Base-by-base conservation (phyloP, 2,329 filamentous ascomycete genomes). In the Colletotrichum echinochloae region DNA sequence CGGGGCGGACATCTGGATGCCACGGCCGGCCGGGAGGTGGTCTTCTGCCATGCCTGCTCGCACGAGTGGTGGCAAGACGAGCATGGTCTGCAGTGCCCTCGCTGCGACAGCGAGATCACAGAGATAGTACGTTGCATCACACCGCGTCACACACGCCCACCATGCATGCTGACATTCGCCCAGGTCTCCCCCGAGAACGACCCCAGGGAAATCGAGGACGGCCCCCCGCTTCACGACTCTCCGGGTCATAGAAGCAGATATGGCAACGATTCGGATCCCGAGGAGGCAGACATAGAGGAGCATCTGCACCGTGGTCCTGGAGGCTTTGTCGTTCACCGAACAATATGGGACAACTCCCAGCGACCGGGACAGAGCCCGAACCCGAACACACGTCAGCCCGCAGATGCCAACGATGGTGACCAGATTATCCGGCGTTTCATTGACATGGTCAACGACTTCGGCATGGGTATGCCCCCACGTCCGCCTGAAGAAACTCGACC, bases 21-120 rank as follows among this genome's bases (percentile, higher is more conserved):
- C 73, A 81, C 80, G 28, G 76, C 79, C 6, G 82, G 82, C 72
- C 85, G 89, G 73, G 93, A 97, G 78, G 89, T 95, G 73, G 91
- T 98, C 65, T 97, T 88, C 80, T 99, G 96, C 81, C 94, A 98
- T 81, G 83, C 87, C 71, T 98, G 96, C 82, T 80, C 87, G 62
- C 83, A 92, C 73, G 92, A 97, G 79, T 98, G 94, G 94, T 93
- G 92, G 77, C 85, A 89, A 70, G 89, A 93, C 70, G 87, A 92
- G 73, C 85, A 87, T 74, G 90, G 82, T 33, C 82, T 97, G 72
- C 83, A 82, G 20, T 99, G 96, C 78, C 94, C 94, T 20, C 80
- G 83, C n/a, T 99, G 96, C 78, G 79, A 86, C 5, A 90, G 90
- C 46, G 94, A 97, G 26, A 91, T 94, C 74, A 94, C 90, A 20